phyloP scores from a whole-genome alignment of 441 rosid species.

The Cnidoscolus chayamansa region DNA sequence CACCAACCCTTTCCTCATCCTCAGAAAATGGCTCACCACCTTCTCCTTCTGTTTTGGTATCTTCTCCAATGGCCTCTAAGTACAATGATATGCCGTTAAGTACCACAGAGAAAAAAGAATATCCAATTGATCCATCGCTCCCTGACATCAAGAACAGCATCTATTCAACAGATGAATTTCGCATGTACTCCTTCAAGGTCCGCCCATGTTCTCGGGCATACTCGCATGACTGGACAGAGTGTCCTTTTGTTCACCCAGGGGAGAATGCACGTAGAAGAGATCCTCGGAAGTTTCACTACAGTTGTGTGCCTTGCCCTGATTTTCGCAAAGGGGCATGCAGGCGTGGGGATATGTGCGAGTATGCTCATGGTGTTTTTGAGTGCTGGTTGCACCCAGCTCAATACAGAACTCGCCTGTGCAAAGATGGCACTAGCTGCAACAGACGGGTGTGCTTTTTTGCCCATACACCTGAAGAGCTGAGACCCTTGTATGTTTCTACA shows the following conservation, averaged over 20 bases:
- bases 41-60: conserved; percentile 27
- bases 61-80: conserved; percentile 36
- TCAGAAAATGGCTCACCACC: conserved; percentile 30
- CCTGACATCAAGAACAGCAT: conserved; percentile 61
- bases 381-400: conserved; percentile 65
- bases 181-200: conserved; percentile 59
- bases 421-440: conserved; percentile 51
- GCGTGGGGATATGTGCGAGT: conserved; percentile 58
- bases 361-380: conserved; percentile 61
- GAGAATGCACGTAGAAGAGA: conserved; percentile 63
- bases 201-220: conserved; percentile 60
- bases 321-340: conserved; percentile 53
- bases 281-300: conserved; percentile 54
- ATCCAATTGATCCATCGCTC: conserved; percentile 49
- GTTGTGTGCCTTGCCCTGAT: conserved; percentile 68
- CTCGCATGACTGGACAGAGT: conserved; percentile 67
- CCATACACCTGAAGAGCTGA: conserved; percentile 47
- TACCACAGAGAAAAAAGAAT: conserved; percentile 46
- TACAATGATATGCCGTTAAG: conserved; percentile 22
- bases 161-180: conserved; percentile 56
- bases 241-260: conserved; percentile 64
- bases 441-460: conserved; percentile 59
- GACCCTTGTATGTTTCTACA: conserved; percentile 45
- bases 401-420: conserved; percentile 55
- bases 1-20: conserved; percentile 33